phyloP scores from a whole-genome alignment of 148 eudicot genomes.

The Rheum nobile region DNA sequence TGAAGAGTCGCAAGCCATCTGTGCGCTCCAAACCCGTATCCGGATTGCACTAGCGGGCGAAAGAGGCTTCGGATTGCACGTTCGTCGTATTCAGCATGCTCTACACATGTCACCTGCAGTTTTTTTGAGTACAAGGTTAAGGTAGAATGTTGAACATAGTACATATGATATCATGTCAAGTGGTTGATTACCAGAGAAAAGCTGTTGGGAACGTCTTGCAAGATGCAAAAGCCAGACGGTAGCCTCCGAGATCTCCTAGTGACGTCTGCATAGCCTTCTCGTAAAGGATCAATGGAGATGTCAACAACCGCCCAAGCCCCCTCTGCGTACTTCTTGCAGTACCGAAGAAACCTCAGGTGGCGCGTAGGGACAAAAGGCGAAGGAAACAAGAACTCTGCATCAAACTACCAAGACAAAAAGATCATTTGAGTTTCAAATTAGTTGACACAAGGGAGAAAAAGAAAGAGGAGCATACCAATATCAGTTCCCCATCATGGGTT shows the following conservation, averaged over 20 bases:
- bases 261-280: not conserved
- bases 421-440: not conserved
- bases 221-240: slow-evolving; percentile 63
- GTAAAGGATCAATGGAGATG: slow-evolving; percentile 37
- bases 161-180: too few relatives aligned
- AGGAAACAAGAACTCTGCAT: slow-evolving; percentile 32
- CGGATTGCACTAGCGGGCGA: slow-evolving; percentile 51
- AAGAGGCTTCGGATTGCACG: slow-evolving; percentile 31
- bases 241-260: slow-evolving; percentile 30
- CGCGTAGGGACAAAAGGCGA: slow-evolving; percentile 62
- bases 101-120: slow-evolving; percentile 86
- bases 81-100: slow-evolving; percentile 68
- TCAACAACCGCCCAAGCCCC: slow-evolving; percentile 79
- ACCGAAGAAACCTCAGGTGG: slow-evolving; percentile 50
- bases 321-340: slow-evolving; percentile 50
- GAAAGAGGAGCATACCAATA: slow-evolving; percentile 34
- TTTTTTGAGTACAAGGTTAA: too few relatives aligned
- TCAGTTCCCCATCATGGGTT: slow-evolving; percentile 49
- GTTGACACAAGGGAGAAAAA: too few relatives aligned
- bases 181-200: slow-evolving; percentile 48
- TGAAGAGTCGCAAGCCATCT: slow-evolving; percentile 60
- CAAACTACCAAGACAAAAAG: slow-evolving; percentile 11
- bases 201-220: slow-evolving; percentile 59
- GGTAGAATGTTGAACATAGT: too few relatives aligned
- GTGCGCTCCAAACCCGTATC: slow-evolving; percentile 64